Evolutionary conservation across 495 filamentous ascomycete genomes (phyloP).

Genomic region (Aspergillus funiculosus): DNA sequence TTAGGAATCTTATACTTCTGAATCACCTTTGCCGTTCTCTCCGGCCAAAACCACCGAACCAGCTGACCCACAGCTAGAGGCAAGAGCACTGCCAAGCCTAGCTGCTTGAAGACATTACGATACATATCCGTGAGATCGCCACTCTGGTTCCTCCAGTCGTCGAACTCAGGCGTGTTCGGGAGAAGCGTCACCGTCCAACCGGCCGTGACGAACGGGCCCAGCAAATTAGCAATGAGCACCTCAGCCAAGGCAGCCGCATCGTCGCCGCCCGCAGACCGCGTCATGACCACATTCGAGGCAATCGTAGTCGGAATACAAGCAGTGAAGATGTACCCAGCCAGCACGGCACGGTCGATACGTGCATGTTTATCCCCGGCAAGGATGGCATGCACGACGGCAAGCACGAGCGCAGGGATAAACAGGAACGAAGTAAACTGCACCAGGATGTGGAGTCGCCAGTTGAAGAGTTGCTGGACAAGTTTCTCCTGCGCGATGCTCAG

Average conservation of each 20-base stretch:
- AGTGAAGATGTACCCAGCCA: conserved; percentile 50
- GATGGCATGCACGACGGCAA: conserved; percentile 44
- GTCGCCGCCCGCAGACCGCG: conserved; percentile 47
- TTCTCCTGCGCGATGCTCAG: conserved; percentile 49
- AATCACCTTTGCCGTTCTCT: conserved; percentile 34
- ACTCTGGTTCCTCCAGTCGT: conserved; percentile 39
- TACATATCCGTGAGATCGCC: conserved; percentile 46
- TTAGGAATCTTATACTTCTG: conserved; percentile 43
- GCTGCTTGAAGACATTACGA: conserved; percentile 45
- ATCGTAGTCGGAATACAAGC: conserved; percentile 55
- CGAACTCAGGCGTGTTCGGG: conserved; percentile 39
- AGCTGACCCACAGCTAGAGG: conserved; percentile 46
- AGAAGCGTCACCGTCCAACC: conserved; percentile 47
- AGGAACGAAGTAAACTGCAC: conserved; percentile 49
- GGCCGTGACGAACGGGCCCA: conserved; percentile 48
- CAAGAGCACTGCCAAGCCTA: conserved; percentile 45
- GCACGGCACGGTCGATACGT: conserved; percentile 43
- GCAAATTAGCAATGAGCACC: conserved; percentile 50
- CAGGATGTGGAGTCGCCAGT: conserved; percentile 49
- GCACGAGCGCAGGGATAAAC: conserved; percentile 42
- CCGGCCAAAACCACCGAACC: conserved; percentile 44
- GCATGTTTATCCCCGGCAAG: conserved; percentile 39
- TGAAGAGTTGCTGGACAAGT: conserved; percentile 42
- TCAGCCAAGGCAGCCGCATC: conserved; percentile 51
- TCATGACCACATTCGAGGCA: conserved; percentile 56